Evolutionary conservation across 106 monocot species (phyloP).

Genomic region (Apostasia ramifera): DNA sequence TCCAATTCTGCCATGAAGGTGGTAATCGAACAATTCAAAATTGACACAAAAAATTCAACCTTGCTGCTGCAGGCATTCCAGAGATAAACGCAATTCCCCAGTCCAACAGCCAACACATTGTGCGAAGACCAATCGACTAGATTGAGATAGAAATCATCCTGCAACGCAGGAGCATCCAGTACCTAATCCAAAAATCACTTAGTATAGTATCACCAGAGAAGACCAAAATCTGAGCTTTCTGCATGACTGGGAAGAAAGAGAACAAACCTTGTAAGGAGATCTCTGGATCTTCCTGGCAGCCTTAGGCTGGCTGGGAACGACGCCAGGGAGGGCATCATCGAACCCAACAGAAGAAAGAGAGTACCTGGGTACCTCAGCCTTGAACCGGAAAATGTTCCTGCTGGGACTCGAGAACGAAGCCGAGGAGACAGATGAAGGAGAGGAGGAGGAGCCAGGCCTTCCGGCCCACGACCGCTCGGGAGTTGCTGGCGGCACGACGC

Average conservation of each 20-base stretch:
- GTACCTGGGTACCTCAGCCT: conserved; percentile 56
- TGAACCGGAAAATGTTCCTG: conserved; percentile 83
- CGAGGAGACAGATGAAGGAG: conserved; percentile 27
- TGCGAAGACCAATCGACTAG: conserved; percentile 95
- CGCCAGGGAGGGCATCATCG: conserved; percentile 44
- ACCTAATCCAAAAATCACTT: conserved; percentile 37
- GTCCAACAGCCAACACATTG: conserved; percentile 83
- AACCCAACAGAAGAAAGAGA: conserved; percentile 21
- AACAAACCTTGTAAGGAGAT: conserved; percentile 76
- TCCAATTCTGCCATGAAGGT: background rate
- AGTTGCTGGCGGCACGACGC: conserved; percentile 22
- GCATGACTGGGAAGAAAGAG: background rate
- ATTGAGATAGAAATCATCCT: conserved; percentile 97
- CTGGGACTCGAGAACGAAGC: conserved; percentile 25
- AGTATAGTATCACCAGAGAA: background rate
- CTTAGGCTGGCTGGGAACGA: conserved; percentile 28
- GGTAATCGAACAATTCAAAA: background rate
- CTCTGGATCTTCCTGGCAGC: conserved; percentile 59
- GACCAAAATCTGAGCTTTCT: background rate
- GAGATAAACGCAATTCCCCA: conserved; percentile 95
- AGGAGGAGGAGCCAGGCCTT: conserved; percentile 16
- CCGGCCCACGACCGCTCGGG: conserved; percentile 19
- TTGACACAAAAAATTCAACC: conserved; percentile 27
- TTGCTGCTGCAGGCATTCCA: conserved; percentile 99
- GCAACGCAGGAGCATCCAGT: conserved; percentile 93